phyloP scores from a whole-genome alignment of 129 eudicot genomes.

The Heracleum sosnowskyi region DNA sequence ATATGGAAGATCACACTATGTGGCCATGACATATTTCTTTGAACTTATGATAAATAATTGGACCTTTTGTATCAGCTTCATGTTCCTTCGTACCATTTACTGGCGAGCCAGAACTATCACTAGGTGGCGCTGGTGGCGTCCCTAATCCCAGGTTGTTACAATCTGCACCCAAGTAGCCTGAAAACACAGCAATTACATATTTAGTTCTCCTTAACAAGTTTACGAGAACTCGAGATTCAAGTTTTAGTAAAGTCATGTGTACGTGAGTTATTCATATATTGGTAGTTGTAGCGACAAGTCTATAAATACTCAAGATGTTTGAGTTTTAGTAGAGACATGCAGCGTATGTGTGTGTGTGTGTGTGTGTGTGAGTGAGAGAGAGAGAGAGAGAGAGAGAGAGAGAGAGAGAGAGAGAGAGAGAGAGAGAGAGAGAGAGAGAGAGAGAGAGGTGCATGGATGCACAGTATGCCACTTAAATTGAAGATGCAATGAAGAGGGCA shows the following conservation, averaged over 20 bases:
- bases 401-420: no score
- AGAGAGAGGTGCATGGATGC: no score
- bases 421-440: no score
- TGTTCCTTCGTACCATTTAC: not conserved
- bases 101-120: not conserved
- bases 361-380: no score
- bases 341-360: no score
- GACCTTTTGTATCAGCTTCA: not conserved
- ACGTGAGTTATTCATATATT: no score
- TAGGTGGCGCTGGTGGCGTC: constrained; percentile 5
- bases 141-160: constrained; percentile 10
- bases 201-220: no score
- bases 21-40: not conserved
- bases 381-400: no score
- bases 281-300: no score
- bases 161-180: constrained; percentile 16
- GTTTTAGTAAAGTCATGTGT: no score
- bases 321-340: not conserved
- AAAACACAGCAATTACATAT: not conserved
- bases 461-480: no score
- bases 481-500: not conserved
- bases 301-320: no score
- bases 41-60: not conserved
- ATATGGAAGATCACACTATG: not conserved
- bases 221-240: not conserved